Percentiles rank a stretch among this genome's conserved stretches.
phyloP scores from a whole-genome alignment of 768 basidiomycete genomes.

The Amanita phalloides region DNA sequence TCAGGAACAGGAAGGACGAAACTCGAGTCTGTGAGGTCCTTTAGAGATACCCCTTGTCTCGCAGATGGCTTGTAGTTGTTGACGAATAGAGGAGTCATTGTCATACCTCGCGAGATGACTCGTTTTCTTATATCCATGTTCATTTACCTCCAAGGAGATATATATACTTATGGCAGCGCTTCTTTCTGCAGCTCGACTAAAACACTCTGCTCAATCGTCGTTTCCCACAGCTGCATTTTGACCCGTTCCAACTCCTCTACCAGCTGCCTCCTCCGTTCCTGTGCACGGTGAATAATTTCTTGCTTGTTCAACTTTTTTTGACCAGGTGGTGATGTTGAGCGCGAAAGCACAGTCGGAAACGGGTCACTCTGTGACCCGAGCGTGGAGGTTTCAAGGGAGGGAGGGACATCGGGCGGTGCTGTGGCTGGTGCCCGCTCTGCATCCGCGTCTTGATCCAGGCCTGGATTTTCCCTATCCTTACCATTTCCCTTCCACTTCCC shows the following conservation, averaged over 20 bases:
- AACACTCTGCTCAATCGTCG: slow-evolving; percentile 59
- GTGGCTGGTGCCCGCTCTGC: not conserved
- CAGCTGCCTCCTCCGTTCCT: slow-evolving; percentile 40
- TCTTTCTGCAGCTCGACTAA: slow-evolving; percentile 35
- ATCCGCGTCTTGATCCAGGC: not conserved
- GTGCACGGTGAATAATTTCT: slow-evolving; percentile 27
- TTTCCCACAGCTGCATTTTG: slow-evolving; percentile 65
- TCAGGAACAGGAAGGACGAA: slow-evolving; percentile 29
- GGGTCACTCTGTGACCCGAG: not conserved
- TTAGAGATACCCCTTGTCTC: not conserved
- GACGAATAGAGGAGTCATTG: not conserved
- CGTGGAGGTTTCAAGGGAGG: not conserved
- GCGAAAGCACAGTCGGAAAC: not conserved
- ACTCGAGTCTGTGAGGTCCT: slow-evolving; percentile 22
- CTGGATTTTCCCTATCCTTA: not conserved
- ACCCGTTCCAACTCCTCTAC: slow-evolving; percentile 44
- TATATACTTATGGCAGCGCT: not conserved
- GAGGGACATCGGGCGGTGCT: not conserved
- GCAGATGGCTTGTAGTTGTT: not conserved
- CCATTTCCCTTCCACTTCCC: slow-evolving; percentile 1
- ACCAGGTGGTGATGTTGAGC: not conserved
- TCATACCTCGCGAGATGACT: not conserved
- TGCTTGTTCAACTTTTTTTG: slow-evolving; percentile 8
- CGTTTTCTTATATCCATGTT: not conserved
- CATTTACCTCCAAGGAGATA: not conserved